Evolutionary conservation across 495 filamentous ascomycete genomes (phyloP), one percentile per base, ranked within the genome.

Genomic region (Terfezia boudieri): DNA sequence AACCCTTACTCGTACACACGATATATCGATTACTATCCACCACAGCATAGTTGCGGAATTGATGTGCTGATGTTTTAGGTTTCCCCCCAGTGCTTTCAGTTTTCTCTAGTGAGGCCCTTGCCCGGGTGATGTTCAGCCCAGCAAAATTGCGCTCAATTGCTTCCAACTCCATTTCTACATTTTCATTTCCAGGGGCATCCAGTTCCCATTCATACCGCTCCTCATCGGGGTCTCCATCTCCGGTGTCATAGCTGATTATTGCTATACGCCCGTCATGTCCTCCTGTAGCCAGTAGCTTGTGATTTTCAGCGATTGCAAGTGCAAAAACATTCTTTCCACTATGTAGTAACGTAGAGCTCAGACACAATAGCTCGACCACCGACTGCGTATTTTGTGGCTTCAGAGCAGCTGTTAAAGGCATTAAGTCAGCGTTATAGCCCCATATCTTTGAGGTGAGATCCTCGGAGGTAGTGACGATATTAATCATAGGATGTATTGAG

Each of bases 291-390:
- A 92, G 63, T 0, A 76, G 52, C 2, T 64, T 54, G 10, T 60
- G 64, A 8, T 66, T 56, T 35, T 61, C 56, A 8, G 58, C 58
- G 7, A 82, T 61, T 10, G 76, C 77, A 26, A 76, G 67, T 1
- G 85, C 80, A 86, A 87, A 95, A n/a, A 95, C 79, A 61, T 94
- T 84, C 65, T 95, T 96, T 35, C 90, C 89, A 35, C 67, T 71
- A 63, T 98, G 90, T 50, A 74, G 77, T 16, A 70, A 67, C 38
- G 73, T 72, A 11, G 73, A 76, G 2, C 68, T 64, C 9, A 70
- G 65, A 26, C 81, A 71, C 8, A 55, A 68, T 36, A 90, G 67
- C 2, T 67, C 64, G 17, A 53, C 12, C 6, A 38, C 38, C 36
- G 50, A 49, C 1, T 4, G 10, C 8, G 37, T 16, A 8, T 43